Base-by-base conservation (phyloP, 768 basidiomycete genomes). In the Leucogyrophana mollusca region DNA sequence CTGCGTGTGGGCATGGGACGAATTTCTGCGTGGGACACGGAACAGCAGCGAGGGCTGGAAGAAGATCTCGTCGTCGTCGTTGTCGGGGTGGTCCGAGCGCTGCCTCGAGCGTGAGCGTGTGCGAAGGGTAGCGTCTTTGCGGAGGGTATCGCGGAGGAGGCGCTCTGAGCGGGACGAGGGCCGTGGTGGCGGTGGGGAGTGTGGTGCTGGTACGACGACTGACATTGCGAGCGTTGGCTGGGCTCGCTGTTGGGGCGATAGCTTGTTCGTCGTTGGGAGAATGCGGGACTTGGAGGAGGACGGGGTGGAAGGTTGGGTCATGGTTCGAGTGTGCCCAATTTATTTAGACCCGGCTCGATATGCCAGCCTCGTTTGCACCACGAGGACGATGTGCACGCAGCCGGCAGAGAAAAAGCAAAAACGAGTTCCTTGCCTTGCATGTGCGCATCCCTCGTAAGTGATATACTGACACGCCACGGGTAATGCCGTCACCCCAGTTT, bases 101-200 rank as follows among this genome's bases (percentile, higher is more conserved):
- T 50, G 30, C 44, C 16, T 42, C 37, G 40, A 51, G 27, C 47
- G 61, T 56, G 33, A 54, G 50, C 41, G 49, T 36, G 52, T 66
- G 60, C 49, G 71, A 60, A 55, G 76, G 64, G 58, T 67, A 57
- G 53, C 69, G 62, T 67, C 77, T 54, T 71, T 81, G 38, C 76
- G 69, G 43, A 83, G 73, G 9, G 82, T 73, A 51, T 82, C 74
- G 41, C 81, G 69, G 40, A 83, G 69, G 37, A 83, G 73, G 9
- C 73, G 70, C 55, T 82, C 77, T 4, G 78, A 80, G 45, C 78
- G 71, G 27, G 76, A 76, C 0, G 78, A 66, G 0, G 78, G 71
- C 40, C 73, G 70, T 14, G 60, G 46, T 39, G 62, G 60, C 7
- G 59, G 57, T 38, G 60, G 56, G 17, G 61, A 55, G 40, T 44